These are phyloP conservation scores for Salix brachista DNA, from an alignment of 345 rosid genomes.

Conservation along the genomic window DNA sequence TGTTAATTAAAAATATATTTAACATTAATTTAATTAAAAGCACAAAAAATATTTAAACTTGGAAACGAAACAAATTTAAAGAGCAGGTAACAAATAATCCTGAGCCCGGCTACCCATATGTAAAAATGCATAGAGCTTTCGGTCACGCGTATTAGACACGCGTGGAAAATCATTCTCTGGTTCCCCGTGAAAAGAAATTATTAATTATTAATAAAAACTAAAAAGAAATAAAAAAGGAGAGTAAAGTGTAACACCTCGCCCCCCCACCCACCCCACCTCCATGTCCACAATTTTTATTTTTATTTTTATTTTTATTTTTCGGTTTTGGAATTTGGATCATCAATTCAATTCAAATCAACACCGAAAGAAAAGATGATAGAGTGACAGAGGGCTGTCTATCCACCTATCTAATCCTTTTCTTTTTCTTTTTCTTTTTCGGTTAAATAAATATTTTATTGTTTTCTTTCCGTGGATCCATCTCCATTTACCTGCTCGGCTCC, in stretches of 20 bases:
- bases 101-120: too few relatives aligned
- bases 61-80: too few relatives aligned
- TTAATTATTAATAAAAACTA: background rate
- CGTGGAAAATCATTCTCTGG: background rate
- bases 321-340: slow-evolving; percentile 14
- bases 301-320: background rate
- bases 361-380: background rate
- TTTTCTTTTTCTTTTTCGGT: background rate
- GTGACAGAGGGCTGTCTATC: background rate
- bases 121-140: background rate
- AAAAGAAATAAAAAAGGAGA: background rate
- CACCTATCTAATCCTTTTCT: background rate
- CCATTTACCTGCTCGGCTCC: background rate
- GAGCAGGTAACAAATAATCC: too few relatives aligned
- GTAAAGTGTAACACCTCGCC: background rate
- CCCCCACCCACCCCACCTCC: background rate
- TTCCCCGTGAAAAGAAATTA: background rate
- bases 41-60: too few relatives aligned
- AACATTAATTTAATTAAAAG: too few relatives aligned
- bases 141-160: slow-evolving; percentile 1
- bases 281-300: slow-evolving; percentile 5
- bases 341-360: slow-evolving; percentile 3
- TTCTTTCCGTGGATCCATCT: background rate
- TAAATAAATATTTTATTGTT: background rate
- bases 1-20: too few relatives aligned